A percentile compares a stretch with the other conserved stretches of the same genome.
phyloP scores from a whole-genome alignment of 306 rosid genomes.

The Lathyrus aphaca region DNA sequence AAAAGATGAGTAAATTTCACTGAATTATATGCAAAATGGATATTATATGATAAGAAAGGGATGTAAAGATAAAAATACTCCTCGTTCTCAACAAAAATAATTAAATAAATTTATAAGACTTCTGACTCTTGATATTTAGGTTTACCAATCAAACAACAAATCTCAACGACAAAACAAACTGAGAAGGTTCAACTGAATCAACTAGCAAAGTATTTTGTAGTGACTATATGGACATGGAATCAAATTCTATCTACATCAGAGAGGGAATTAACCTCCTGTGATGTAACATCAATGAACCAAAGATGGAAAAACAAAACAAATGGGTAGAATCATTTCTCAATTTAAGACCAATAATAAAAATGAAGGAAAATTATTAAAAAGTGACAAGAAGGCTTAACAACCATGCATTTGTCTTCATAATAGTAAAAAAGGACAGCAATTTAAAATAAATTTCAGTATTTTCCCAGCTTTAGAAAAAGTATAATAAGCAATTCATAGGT shows the following conservation, averaged over 20 bases:
- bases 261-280: conserved; percentile 21
- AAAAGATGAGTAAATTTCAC: background rate
- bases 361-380: conserved; percentile 2
- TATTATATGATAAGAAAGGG: conserved; percentile 3
- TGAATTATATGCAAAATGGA: conserved; percentile 1
- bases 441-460: background rate
- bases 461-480: conserved; percentile 1
- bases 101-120: conserved; percentile 26
- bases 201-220: conserved; percentile 1
- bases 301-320: background rate
- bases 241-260: conserved; percentile 3
- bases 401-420: conserved; percentile 15
- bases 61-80: background rate
- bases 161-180: conserved; percentile 6
- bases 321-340: background rate
- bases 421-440: conserved; percentile 1
- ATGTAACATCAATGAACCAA: conserved; percentile 19
- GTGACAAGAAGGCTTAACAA: background rate
- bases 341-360: background rate
- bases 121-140: conserved; percentile 22
- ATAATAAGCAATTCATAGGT: conserved; percentile 4
- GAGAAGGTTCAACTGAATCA: conserved; percentile 25
- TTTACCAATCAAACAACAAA: conserved; percentile 17
- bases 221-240: background rate
- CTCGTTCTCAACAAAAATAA: background rate